phyloP scores from a whole-genome alignment of 2,329 filamentous ascomycete genomes.

The Calonectria pseudoturangicola region DNA sequence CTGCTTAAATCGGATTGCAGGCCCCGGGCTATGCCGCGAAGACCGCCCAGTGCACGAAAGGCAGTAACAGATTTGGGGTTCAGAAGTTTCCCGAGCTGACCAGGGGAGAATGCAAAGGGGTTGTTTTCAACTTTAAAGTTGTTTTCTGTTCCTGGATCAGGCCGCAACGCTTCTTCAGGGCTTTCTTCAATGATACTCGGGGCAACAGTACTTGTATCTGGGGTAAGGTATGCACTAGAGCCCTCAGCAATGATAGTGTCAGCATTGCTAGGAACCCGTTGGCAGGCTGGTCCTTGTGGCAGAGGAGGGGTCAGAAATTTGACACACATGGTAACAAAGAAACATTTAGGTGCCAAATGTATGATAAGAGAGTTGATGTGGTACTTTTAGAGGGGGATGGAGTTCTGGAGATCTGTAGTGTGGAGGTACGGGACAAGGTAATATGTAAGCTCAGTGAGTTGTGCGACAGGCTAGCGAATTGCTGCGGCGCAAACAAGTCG shows the following conservation, averaged over 20 bases:
- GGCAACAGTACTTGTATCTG: not conserved
- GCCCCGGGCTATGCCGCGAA: constrained; percentile 84
- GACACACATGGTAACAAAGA: not conserved
- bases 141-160: constrained; percentile 82
- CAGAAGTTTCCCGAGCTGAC: constrained; percentile 86
- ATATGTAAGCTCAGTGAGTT: constrained; percentile 7
- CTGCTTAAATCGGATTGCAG: constrained; percentile 80
- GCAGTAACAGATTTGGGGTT: constrained; percentile 90
- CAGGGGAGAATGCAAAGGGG: constrained; percentile 87
- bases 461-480: not conserved
- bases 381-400: not conserved
- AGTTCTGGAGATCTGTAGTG: constrained; percentile 1
- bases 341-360: not conserved
- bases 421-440: not conserved
- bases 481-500: not conserved
- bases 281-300: not conserved
- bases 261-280: not conserved
- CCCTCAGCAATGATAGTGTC: constrained; percentile 1
- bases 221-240: constrained; percentile 5
- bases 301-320: constrained; percentile 2
- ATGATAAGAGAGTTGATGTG: not conserved
- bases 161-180: constrained; percentile 67
- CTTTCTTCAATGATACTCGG: constrained; percentile 6
- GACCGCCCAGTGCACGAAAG: constrained; percentile 84
- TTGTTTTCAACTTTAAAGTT: constrained; percentile 84